A percentile compares a stretch with the other conserved stretches of the same genome.
Evolutionary conservation across 2,329 filamentous ascomycete genomes (phyloP).

Genomic region (Cordyceps tenuipes): DNA sequence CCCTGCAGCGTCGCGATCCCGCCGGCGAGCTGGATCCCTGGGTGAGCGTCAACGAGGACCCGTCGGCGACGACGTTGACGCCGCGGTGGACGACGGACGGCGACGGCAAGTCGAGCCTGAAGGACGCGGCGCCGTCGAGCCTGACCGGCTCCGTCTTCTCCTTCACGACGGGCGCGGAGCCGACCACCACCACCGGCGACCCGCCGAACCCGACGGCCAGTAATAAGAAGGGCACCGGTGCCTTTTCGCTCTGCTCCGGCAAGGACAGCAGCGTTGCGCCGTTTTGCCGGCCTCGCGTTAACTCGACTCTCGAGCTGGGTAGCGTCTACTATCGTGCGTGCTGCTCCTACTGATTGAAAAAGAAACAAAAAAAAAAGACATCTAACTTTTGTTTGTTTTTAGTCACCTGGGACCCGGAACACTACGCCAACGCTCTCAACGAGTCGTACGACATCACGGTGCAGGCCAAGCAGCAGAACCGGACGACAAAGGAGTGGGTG

Average conservation of each 20-base stretch:
- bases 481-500: slow-evolving; percentile 27
- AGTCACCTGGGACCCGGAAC: slow-evolving; percentile 51
- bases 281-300: slow-evolving; percentile 41
- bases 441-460: slow-evolving; percentile 23
- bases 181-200: slow-evolving; percentile 34
- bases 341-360: background rate
- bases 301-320: slow-evolving; percentile 35
- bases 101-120: slow-evolving; percentile 32
- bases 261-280: slow-evolving; percentile 37
- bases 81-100: slow-evolving; percentile 37
- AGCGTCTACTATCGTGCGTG: slow-evolving; percentile 42
- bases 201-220: slow-evolving; percentile 38
- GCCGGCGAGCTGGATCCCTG: slow-evolving; percentile 36
- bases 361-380: too few species aligned
- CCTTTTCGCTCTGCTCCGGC: slow-evolving; percentile 44
- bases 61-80: slow-evolving; percentile 40
- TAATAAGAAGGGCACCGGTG: slow-evolving; percentile 33
- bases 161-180: slow-evolving; percentile 26
- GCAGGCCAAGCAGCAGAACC: slow-evolving; percentile 34
- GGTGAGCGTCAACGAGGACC: slow-evolving; percentile 42
- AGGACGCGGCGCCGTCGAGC: slow-evolving; percentile 36
- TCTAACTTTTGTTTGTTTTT: slow-evolving; percentile 30
- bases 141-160: slow-evolving; percentile 37
- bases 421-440: slow-evolving; percentile 35
- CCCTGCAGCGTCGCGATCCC: slow-evolving; percentile 17